phyloP scores from a whole-genome alignment of 176 grass and related monocot species.

The Metroxylon sagu region DNA sequence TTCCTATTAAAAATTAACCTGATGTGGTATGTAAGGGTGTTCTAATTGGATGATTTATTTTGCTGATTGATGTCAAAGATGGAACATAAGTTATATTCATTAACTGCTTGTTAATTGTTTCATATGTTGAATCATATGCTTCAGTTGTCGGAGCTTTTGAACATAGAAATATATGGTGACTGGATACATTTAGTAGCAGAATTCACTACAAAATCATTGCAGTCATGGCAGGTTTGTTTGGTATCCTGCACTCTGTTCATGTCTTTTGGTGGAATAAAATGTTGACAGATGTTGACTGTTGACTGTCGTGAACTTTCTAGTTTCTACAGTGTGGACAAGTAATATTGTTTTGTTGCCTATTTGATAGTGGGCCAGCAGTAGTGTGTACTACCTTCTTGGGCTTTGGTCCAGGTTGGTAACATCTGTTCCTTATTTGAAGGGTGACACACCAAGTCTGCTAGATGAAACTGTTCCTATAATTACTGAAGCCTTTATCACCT shows the following conservation, averaged over 20 bases:
- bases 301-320: too few species aligned
- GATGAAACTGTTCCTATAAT: constrained; percentile 99
- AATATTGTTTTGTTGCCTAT: constrained; percentile 1
- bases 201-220: constrained; percentile 91
- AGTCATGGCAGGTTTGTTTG: constrained; percentile 92
- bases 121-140: constrained; percentile 9
- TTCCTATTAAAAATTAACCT: too few species aligned
- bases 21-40: too few species aligned
- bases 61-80: too few species aligned
- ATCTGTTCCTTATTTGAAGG: constrained; percentile 97
- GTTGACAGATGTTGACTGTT: too few species aligned
- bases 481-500: constrained; percentile 93
- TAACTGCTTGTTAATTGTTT: not conserved
- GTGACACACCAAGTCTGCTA: constrained; percentile 80
- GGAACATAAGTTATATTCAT: too few species aligned
- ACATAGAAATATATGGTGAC: constrained; percentile 84
- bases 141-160: constrained; percentile 91
- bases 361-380: constrained; percentile 92
- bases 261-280: not conserved
- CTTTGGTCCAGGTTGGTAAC: constrained; percentile 98
- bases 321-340: too few species aligned
- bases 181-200: constrained; percentile 93
- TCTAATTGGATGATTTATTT: too few species aligned
- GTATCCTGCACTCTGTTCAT: constrained; percentile 12
- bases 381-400: constrained; percentile 90